Base-by-base conservation (phyloP, 2,329 filamentous ascomycete genomes). In the Penicillium expansum region DNA sequence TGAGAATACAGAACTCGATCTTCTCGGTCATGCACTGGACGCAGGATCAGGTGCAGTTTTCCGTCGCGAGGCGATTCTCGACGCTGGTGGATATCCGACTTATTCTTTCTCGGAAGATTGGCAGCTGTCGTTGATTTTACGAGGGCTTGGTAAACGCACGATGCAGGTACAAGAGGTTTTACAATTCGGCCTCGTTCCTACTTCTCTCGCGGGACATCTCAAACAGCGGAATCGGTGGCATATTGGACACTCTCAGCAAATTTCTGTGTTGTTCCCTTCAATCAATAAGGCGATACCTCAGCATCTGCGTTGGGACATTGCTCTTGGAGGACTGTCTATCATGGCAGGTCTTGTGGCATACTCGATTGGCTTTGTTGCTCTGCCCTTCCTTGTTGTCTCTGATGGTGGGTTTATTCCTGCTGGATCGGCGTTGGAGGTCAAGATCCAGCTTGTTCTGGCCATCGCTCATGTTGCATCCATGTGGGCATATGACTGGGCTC, bases 191-290 rank as follows among this genome's bases (percentile, higher is more conserved):
- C 62, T 68, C 1, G 71, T 75, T 13, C 74, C 66, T 32, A 67
- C 70, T 4, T 71, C 74, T 8, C 66, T 72, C 30, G 66, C 67
- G 20, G 71, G 72, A 22, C 72, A 74, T 57, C 68, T 69, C 32
- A 68, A 67, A 32, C 75, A 71, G 65, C 66, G 62, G 10, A 72
- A 69, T 35, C 62, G 75, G 58, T 77, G 74, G 74, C 67, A 71
- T 37, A 74, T 74, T 27, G 72, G 72, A 2, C 66, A 69, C 29
- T 59, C 68, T 11, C 69, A 70, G 43, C 69, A 69, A 48, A 44
- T 66, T 8, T 52, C 57, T 16, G 60, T 55, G 1, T 43, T 68
- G 35, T 38, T 61, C 5, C 58, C 61, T 22, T 49, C 59, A 0
- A 39, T 48, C 1, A 57, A 57, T 7, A 43, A 57, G 5, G 30